phyloP scores from a whole-genome alignment of 106 monocot genomes.

The Acanthochlamys bracteata region DNA sequence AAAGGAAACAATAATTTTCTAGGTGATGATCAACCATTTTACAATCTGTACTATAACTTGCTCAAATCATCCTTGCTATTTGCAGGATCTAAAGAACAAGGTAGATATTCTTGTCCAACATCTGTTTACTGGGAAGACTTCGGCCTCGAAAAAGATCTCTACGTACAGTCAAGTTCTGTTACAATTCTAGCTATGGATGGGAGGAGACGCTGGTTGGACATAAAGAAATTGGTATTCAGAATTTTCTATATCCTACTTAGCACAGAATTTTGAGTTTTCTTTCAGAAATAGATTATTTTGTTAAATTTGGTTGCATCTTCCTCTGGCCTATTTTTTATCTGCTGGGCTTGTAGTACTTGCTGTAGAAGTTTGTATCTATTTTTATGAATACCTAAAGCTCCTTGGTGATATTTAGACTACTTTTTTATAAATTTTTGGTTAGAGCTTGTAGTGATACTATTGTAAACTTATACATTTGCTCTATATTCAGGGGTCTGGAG shows the following conservation, averaged over 20 bases:
- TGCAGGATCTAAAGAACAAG: constrained; percentile 31
- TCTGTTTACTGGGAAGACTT: constrained; percentile 57
- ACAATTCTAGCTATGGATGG: constrained; percentile 98
- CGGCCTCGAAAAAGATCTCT: constrained; percentile 84
- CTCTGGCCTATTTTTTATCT: too few relatives aligned
- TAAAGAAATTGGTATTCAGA: constrained; percentile 56
- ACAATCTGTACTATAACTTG: too few relatives aligned
- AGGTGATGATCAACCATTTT: too few relatives aligned
- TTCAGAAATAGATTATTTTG: not conserved
- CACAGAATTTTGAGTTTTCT: too few relatives aligned
- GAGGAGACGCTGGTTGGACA: constrained; percentile 92
- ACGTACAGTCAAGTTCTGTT: constrained; percentile 61
- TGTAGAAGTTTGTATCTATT: too few relatives aligned
- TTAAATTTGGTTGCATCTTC: not conserved
- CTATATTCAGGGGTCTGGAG: constrained; percentile 56
- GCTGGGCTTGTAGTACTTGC: too few relatives aligned
- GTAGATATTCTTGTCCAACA: constrained; percentile 52
- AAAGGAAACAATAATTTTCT: too few relatives aligned
- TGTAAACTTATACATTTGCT: not conserved
- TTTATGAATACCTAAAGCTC: too few relatives aligned
- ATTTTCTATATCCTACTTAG: not conserved
- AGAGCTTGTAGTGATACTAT: not conserved
- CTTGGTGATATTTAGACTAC: too few relatives aligned
- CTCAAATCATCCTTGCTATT: not conserved
- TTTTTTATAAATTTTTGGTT: not conserved